Evolutionary conservation across 345 rosid species (phyloP), one percentile per base, ranked within the genome.

Genomic region (Eucalyptus virginea): DNA sequence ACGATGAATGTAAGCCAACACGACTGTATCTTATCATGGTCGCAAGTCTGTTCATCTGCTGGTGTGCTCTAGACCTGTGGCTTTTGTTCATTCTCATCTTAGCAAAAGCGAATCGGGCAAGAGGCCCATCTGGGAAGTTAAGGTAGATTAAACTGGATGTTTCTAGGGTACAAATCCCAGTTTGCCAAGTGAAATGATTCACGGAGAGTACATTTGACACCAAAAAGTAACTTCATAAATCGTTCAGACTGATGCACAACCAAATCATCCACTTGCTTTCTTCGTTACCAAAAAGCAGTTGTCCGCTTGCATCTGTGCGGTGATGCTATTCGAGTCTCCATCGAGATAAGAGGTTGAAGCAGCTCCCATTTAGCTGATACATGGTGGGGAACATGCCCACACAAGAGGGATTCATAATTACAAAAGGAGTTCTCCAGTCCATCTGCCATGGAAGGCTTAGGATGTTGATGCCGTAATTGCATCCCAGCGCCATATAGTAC

Each of bases 401-500:
- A 21, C 47, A 51, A 50, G 37, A 44, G 47, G 67, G 65, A 86
- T 77, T 40, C 3, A 40, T 23, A 52, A 86, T 32, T 30, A 51
- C 56, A 21, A 34, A 50, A 0, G 2, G 17, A 50, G 18, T n/a
- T 52, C 28, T 86, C 28, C 26, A 24, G 21, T 86, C 56, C 58
- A 18, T 32, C 67, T 86, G 42, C 60, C 67, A 45, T 47, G 11
- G 19, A 32, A 65, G 56, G 83, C 44, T 48, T 40, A 44, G 54
- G 51, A n/a, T 67, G 34, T 85, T 18, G 92, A 90, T 67, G 94
- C 91, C 83, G 94, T 88, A 37, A 91, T 83, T 21, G 91, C 94
- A 91, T 98, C 99, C 99, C 99, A 97, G 19, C 99, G 97, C 99
- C 99, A 97, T 90, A 97, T 95, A 2, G 99, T 95, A 60, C 99